Conservation (phyloP, 306 rosid species). For the Cucumis hystrix region DNA sequence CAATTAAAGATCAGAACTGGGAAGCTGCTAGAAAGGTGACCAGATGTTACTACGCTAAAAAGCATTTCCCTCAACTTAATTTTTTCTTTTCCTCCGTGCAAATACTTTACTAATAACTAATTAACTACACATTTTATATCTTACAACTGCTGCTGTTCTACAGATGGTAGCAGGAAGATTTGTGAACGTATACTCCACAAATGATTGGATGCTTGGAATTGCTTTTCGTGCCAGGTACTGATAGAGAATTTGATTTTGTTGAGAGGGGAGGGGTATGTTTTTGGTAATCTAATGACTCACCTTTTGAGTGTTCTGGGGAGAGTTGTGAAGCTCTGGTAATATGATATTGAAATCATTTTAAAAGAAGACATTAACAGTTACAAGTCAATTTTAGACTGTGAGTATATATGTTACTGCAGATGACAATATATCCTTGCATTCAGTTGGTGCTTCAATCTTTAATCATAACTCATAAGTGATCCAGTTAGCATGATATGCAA, state of each 20-base stretch:
- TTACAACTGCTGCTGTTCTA: conserved; percentile 4
- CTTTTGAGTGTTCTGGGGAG: not conserved
- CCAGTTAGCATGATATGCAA: not conserved
- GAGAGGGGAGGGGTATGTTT: not conserved
- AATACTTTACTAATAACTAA: not conserved
- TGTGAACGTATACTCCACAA: conserved; percentile 34
- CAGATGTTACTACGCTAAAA: not conserved
- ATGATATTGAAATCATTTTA: not conserved
- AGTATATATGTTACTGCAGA: not conserved
- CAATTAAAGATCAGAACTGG: conserved; percentile 39
- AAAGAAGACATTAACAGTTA: not conserved
- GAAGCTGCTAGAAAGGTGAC: conserved; percentile 36
- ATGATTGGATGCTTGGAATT: conserved; percentile 42
- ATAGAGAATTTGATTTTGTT: not conserved
- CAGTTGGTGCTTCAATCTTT: not conserved
- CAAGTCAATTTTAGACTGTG: not conserved
- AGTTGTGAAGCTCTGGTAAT: not conserved
- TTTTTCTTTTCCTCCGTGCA: not conserved
- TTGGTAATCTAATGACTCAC: not conserved
- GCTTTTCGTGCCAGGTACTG: conserved; percentile 42
- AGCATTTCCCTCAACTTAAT: not conserved
- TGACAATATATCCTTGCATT: not conserved
- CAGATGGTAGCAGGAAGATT: conserved; percentile 51
- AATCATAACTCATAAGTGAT: not conserved
- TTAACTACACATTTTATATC: not conserved